Percentiles rank a stretch among this genome's conserved stretches.
These are phyloP conservation scores for Colletotrichum eremochloae DNA, from an alignment of 2,329 filamentous ascomycete species.

Conservation along the genomic window DNA sequence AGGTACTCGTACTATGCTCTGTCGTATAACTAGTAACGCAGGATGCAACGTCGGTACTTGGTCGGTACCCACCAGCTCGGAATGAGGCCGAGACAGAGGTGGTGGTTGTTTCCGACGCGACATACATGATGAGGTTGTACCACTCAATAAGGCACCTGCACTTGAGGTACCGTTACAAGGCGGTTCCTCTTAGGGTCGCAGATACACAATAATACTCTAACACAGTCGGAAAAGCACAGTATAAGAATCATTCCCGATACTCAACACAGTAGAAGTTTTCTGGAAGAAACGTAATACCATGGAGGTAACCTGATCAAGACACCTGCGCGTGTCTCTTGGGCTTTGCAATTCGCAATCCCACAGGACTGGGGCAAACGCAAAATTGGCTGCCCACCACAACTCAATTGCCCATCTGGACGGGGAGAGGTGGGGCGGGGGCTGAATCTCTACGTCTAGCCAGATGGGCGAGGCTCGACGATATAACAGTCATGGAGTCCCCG, in stretches of 20 bases:
- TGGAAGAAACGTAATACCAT: too few relatives aligned
- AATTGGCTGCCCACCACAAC: slow-evolving; percentile 1
- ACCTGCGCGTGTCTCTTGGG: background rate
- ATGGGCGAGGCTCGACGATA: background rate
- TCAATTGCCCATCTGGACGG: background rate
- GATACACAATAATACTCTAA: too few relatives aligned
- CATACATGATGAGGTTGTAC: slow-evolving; percentile 5
- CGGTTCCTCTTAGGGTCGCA: too few relatives aligned
- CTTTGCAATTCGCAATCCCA: background rate
- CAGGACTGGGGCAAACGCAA: background rate
- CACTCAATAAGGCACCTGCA: background rate
- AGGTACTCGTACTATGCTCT: background rate
- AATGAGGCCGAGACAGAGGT: slow-evolving; percentile 37
- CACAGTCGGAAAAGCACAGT: too few relatives aligned
- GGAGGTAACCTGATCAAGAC: background rate
- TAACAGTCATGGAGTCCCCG: background rate
- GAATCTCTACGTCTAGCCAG: background rate
- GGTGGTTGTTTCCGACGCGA: slow-evolving; percentile 1
- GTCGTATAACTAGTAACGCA: slow-evolving; percentile 9
- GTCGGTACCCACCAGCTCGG: slow-evolving; percentile 33
- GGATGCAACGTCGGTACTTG: slow-evolving; percentile 39
- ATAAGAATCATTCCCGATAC: too few relatives aligned
- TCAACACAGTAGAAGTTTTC: too few relatives aligned
- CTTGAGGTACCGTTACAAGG: too few relatives aligned
- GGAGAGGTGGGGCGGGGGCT: background rate